Percentiles rank a stretch among this genome's conserved stretches.
Evolutionary conservation across 371 early-diverging fungal species (phyloP).

Genomic region (Umbelopsis sp.): DNA sequence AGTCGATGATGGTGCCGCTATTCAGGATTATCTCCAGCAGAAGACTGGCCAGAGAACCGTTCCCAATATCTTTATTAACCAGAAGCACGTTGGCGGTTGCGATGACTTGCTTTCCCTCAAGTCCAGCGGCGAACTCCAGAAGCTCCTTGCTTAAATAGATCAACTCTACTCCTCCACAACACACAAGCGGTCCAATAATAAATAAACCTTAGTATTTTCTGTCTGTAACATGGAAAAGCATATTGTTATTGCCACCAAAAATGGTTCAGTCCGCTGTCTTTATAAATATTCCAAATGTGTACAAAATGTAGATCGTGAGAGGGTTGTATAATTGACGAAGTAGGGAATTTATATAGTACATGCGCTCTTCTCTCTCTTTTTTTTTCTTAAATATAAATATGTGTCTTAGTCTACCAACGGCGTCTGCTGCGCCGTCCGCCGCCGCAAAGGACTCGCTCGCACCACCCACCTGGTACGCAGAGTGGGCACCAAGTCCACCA

Average conservation of each 20-base stretch:
- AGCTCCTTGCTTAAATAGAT: conserved; percentile 35
- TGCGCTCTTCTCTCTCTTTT: too few relatives aligned
- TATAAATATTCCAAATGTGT: too few relatives aligned
- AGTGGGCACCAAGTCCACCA: conserved; percentile 55
- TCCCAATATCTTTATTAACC: conserved; percentile 86
- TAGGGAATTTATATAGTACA: not conserved
- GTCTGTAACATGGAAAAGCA: not conserved
- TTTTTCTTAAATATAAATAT: not conserved
- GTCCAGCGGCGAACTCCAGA: conserved; percentile 54
- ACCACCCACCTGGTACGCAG: conserved; percentile 55
- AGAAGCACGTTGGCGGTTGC: conserved; percentile 82
- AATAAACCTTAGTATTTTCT: not conserved
- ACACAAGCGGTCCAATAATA: not conserved
- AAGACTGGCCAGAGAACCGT: conserved; percentile 85
- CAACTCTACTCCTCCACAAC: not conserved
- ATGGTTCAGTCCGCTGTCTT: too few relatives aligned
- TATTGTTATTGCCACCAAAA: too few relatives aligned
- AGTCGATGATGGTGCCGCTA: conserved; percentile 67
- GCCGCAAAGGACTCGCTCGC: conserved; percentile 29
- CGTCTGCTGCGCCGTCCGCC: not conserved
- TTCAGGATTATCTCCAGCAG: conserved; percentile 71
- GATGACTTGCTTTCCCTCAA: conserved; percentile 62
- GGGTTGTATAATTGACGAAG: too few relatives aligned
- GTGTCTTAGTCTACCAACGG: not conserved
- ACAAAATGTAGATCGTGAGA: too few relatives aligned